Conservation (phyloP, 768 basidiomycete species). For the Mrakia blollopis region DNA sequence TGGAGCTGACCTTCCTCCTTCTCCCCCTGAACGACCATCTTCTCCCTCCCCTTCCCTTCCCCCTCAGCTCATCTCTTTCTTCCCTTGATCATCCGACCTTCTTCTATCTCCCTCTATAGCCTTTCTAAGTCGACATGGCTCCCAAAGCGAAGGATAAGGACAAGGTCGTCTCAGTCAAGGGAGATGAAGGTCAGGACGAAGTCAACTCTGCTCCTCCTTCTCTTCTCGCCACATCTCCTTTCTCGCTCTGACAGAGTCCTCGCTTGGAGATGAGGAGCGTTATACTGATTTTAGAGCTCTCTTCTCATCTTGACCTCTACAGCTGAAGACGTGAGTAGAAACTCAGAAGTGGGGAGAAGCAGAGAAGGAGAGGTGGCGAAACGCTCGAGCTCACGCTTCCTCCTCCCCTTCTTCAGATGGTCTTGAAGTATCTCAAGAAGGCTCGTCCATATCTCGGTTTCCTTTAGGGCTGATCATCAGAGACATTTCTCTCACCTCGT, state of each 20-base stretch:
- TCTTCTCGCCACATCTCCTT: background rate
- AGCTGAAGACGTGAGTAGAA: conserved; percentile 27
- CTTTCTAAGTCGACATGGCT: background rate
- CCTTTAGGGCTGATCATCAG: background rate
- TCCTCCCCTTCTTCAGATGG: conserved; percentile 9
- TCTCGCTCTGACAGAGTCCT: background rate
- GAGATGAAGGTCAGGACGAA: conserved; percentile 29
- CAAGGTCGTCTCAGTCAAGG: conserved; percentile 26
- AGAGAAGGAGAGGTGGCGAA: background rate
- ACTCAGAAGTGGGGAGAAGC: too few species aligned
- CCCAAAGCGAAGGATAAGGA: conserved; percentile 27
- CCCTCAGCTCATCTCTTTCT: too few species aligned
- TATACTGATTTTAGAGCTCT: background rate
- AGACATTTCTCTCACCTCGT: background rate
- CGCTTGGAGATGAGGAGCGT: background rate
- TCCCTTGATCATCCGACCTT: too few species aligned
- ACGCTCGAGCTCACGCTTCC: background rate
- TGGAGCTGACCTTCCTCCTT: too few species aligned
- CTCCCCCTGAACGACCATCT: too few species aligned
- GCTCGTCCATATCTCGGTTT: background rate
- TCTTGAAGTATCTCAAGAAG: conserved; percentile 30
- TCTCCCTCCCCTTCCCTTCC: too few species aligned
- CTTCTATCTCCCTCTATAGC: too few species aligned
- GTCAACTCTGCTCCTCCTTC: too few species aligned
- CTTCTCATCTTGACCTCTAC: background rate